Evolutionary conservation across 73 alveolate species (phyloP).

Genomic region (Paramecium caudatum): DNA sequence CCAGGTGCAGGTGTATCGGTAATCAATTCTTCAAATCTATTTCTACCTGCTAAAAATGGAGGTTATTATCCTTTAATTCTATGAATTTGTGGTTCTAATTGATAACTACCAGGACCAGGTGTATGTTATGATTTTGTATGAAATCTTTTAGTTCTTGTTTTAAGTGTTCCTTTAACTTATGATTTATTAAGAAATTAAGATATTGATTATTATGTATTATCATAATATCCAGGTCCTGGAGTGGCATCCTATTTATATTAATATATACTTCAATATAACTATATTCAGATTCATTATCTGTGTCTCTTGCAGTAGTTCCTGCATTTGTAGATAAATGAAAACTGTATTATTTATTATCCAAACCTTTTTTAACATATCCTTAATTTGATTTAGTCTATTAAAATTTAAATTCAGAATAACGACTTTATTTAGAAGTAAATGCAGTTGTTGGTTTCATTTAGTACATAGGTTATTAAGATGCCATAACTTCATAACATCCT

Average conservation of each 20-base stretch:
- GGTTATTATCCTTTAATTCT: neutral
- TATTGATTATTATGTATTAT: constrained; percentile 54
- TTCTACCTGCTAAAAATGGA: neutral
- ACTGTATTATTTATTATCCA: constrained; percentile 38
- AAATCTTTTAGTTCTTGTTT: neutral
- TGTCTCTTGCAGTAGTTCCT: neutral
- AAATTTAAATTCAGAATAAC: constrained; percentile 52
- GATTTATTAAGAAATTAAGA: neutral
- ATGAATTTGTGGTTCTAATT: neutral
- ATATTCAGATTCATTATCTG: constrained; percentile 51
- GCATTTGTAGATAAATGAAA: constrained; percentile 46
- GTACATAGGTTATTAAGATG: neutral
- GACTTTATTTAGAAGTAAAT: neutral
- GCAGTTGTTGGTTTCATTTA: constrained; percentile 64
- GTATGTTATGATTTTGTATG: neutral
- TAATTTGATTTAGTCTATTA: neutral
- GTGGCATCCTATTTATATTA: constrained; percentile 54
- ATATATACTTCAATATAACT: neutral
- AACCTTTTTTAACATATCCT: constrained; percentile 12
- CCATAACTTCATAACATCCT: neutral
- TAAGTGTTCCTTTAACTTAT: neutral
- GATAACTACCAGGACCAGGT: constrained; percentile 52
- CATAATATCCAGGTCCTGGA: constrained; percentile 78
- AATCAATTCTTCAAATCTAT: neutral
- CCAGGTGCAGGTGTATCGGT: constrained; percentile 1